A percentile compares a stretch with the other conserved stretches of the same genome.
phyloP scores from a whole-genome alignment of 2,329 filamentous ascomycete species.

The Saccharata proteae region DNA sequence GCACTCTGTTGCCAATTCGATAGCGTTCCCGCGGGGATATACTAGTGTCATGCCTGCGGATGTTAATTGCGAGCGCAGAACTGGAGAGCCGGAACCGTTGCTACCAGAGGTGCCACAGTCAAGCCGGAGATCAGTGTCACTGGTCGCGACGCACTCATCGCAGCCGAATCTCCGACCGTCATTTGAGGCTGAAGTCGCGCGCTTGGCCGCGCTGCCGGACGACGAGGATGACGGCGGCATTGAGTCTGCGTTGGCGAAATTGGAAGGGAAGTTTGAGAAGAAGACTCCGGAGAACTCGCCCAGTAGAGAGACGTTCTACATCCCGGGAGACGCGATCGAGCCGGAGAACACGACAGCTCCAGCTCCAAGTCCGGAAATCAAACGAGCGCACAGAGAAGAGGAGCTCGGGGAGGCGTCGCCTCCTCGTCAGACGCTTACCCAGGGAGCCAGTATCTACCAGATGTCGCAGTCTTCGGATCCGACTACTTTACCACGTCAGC shows the following conservation, averaged over 20 bases:
- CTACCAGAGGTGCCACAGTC: no score
- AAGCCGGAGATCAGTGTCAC: constrained; percentile 25
- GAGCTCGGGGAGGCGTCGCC: background rate
- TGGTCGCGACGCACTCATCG: constrained; percentile 42
- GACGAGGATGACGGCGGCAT: constrained; percentile 69
- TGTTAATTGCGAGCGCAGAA: no score
- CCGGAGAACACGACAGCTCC: constrained; percentile 6
- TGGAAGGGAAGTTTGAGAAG: constrained; percentile 74
- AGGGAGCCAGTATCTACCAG: background rate
- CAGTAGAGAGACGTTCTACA: constrained; percentile 1
- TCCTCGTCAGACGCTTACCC: background rate
- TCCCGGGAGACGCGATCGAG: constrained; percentile 2
- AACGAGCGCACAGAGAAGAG: background rate
- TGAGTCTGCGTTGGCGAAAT: constrained; percentile 81
- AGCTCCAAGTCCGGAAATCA: background rate
- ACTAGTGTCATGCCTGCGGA: no score
- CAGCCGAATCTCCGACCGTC: constrained; percentile 50
- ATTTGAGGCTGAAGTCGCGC: constrained; percentile 79
- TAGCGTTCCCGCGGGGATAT: constrained; percentile 15
- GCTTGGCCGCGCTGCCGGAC: constrained; percentile 78
- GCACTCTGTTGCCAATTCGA: constrained; percentile 27
- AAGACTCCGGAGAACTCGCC: constrained; percentile 12
- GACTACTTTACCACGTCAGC: background rate
- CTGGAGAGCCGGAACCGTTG: no score
- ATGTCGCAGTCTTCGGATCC: background rate